Percentiles rank a stretch among this genome's conserved stretches.
Conservation (phyloP, 2,329 filamentous ascomycete species). For the Phaeosphaeriaceae sp. region DNA sequence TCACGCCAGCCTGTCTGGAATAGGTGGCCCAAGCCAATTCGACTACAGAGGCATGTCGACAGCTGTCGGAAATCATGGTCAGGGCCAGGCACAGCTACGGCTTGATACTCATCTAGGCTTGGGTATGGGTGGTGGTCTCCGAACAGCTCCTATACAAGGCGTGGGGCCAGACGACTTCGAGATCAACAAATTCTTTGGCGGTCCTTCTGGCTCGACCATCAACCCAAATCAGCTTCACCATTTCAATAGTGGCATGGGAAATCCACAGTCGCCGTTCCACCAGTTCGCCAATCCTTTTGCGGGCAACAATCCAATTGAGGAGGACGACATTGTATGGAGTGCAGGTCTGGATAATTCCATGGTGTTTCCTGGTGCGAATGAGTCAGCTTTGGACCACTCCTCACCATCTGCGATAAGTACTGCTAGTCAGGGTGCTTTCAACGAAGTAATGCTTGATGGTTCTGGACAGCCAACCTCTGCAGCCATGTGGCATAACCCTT, state of each 20-base stretch:
- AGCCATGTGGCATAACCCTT: conserved; percentile 49
- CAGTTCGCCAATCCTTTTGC: conserved; percentile 61
- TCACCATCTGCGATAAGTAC: conserved; percentile 97
- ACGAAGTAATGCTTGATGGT: conserved; percentile 90
- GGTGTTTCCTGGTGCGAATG: conserved; percentile 64
- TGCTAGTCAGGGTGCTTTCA: conserved; percentile 88
- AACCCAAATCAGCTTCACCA: conserved; percentile 80
- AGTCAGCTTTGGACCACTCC: conserved; percentile 87
- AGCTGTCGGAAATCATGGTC: conserved; percentile 70
- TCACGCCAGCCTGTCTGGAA: conserved; percentile 76
- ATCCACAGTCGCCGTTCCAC: conserved; percentile 59
- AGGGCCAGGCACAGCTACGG: conserved; percentile 79
- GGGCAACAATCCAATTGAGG: conserved; percentile 66
- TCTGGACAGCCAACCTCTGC: conserved; percentile 50
- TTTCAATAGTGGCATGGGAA: conserved; percentile 78
- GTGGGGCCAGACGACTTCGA: conserved; percentile 69
- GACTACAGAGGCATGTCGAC: conserved; percentile 77
- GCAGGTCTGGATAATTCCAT: conserved; percentile 79
- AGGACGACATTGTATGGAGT: conserved; percentile 88
- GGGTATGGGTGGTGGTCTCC: conserved; percentile 72
- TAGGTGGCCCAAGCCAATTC: conserved; percentile 64
- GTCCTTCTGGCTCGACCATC: conserved; percentile 63
- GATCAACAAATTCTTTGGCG: conserved; percentile 74
- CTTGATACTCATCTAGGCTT: conserved; percentile 81
- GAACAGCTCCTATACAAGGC: conserved; percentile 73